Percentiles rank a stretch among this genome's conserved stretches.
phyloP scores from a whole-genome alignment of 2,329 filamentous ascomycete genomes.

The Podosphaera leucotricha region DNA sequence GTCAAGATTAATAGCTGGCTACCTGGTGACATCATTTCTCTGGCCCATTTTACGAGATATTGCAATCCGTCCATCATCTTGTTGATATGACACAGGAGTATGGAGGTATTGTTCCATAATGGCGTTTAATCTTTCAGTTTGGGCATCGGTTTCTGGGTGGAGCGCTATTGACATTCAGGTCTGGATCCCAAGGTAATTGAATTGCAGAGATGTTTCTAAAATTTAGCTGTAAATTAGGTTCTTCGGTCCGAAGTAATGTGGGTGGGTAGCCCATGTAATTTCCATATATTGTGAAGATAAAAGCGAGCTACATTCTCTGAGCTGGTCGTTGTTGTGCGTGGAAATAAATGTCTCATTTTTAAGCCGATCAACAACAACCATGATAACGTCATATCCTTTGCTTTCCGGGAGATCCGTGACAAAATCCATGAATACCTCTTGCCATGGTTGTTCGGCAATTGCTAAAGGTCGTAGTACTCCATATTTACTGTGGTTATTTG shows the following conservation, averaged over 20 bases:
- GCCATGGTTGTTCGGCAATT: background rate
- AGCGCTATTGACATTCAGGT: constrained; percentile 2
- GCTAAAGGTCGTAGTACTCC: background rate
- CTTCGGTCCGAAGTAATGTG: background rate
- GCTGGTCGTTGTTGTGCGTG: background rate
- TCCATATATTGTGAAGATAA: background rate
- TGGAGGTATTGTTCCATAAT: constrained; percentile 1
- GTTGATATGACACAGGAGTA: constrained; percentile 2
- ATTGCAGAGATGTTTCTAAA: background rate
- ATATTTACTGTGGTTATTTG: background rate
- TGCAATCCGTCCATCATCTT: too few relatives aligned
- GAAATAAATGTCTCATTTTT: background rate
- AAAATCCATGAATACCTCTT: background rate
- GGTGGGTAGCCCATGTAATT: background rate
- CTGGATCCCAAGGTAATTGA: background rate
- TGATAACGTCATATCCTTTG: background rate
- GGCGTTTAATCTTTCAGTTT: constrained; percentile 2
- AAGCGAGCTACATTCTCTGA: background rate
- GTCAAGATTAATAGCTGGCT: too few relatives aligned
- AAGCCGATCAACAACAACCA: background rate
- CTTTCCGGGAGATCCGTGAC: background rate
- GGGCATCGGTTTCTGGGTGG: constrained; percentile 1
- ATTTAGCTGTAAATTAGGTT: background rate
- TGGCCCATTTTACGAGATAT: too few relatives aligned
- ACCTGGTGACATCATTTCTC: too few relatives aligned